Evolutionary conservation across 2,329 filamentous ascomycete species (phyloP), one percentile per base, ranked within the genome.

Genomic region (Sporothrix sp.): DNA sequence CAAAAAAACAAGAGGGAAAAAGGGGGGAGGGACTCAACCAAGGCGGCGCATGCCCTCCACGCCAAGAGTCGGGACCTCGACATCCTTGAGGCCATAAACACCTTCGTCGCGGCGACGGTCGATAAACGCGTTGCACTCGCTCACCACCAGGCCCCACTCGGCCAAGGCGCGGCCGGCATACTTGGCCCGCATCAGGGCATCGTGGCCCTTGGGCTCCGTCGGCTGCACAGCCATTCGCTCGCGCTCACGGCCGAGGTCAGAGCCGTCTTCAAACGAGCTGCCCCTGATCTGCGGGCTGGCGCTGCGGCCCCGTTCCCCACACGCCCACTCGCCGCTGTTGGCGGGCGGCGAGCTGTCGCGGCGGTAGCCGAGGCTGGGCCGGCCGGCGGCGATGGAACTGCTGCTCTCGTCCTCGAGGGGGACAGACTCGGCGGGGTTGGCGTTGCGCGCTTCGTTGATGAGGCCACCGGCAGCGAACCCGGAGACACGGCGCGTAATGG

Each of bases 61-160:
- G 1, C 77, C 75, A 20, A 86, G 67, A 6, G 70, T 72, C 2
- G 82, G 82, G 37, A 83, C 81, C 64, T 91, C 86, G 37, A 91
- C 80, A 38, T 82, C 79, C 57, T 70, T 72, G 53, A 87, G 75
- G 0, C 71, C 70, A 2, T 78, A 73, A 9, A 89, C 78, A 39
- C 86, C 86, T 62, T 93, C 87, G 42, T 81, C 79, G 47, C 81
- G 81, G 50, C 87, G 76, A 40, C 86, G 74, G 52, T 91, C 85
- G 28, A 88, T 79, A 65, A 91, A 93, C 60, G 81, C 86, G 66
- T 90, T 87, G 68, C 82, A 87, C 63, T 93, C 87, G 51, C 78
- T 77, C 14, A 89, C 79, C 18, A 91, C 77, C 16, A 86, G 69
- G 18, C 75, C 73, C 87, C 87, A 93, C 64, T 93, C 87, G 0